phyloP scores from a whole-genome alignment of 2,329 filamentous ascomycete genomes.

The Camptophora hylomeconis region DNA sequence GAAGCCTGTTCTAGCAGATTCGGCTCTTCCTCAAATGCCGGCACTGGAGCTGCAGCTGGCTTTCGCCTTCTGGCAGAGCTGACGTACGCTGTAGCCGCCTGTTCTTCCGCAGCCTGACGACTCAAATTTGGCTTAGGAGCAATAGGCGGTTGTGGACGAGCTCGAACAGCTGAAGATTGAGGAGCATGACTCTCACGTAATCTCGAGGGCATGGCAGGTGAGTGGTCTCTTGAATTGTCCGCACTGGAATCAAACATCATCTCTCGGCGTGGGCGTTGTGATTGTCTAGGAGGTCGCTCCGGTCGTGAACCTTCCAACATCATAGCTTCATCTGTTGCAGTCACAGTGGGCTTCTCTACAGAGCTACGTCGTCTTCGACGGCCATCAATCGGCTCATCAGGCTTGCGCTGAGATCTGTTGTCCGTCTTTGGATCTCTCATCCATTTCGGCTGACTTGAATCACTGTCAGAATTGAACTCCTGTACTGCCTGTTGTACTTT shows the following conservation, averaged over 20 bases:
- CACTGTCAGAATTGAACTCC: conserved; percentile 58
- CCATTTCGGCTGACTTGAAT: conserved; percentile 81
- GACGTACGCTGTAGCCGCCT: conserved; percentile 71
- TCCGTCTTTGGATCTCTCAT: conserved; percentile 57
- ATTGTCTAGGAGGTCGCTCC: conserved; percentile 33
- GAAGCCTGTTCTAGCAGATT: conserved; percentile 49
- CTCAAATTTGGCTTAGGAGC: conserved; percentile 33
- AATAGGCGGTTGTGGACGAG: conserved; percentile 27
- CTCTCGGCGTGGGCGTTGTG: conserved; percentile 10
- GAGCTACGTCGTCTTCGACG: conserved; percentile 12
- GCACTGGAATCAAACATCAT: conserved; percentile 7
- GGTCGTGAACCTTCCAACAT: conserved; percentile 59
- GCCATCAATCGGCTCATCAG: conserved; percentile 4
- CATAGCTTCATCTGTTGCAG: conserved; percentile 43
- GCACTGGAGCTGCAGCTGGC: conserved; percentile 36
- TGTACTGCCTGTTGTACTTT: conserved; percentile 84
- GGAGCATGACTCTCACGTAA: conserved; percentile 29
- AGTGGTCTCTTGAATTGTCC: conserved; percentile 30
- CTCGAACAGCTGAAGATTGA: conserved; percentile 44
- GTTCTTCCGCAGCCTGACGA: conserved; percentile 63
- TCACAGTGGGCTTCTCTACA: conserved; percentile 7
- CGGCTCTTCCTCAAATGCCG: conserved; percentile 34
- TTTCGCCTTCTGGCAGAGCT: conserved; percentile 75
- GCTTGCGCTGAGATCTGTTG: conserved; percentile 12
- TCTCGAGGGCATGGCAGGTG: conserved; percentile 34